A percentile compares a stretch with the other conserved stretches of the same genome.
phyloP scores from a whole-genome alignment of 108 stramenopile genomes.

The Skeletonema costatum region DNA sequence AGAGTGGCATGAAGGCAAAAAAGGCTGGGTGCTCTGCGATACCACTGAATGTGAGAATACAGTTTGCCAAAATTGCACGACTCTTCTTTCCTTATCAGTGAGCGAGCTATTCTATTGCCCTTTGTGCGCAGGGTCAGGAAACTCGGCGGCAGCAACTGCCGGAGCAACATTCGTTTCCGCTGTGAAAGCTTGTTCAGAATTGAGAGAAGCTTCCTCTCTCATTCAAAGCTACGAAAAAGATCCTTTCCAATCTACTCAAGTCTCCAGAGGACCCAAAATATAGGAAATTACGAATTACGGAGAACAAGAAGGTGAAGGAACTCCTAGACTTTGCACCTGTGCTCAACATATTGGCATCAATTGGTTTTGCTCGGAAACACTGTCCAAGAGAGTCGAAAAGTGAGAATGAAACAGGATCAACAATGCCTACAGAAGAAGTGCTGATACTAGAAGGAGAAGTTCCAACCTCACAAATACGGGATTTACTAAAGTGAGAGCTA shows the following conservation, averaged over 20 bases:
- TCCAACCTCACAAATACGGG: conserved; percentile 7
- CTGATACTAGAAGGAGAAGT: conserved; percentile 17
- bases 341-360: conserved; percentile 18
- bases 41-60: conserved; percentile 19
- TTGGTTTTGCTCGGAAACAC: conserved; percentile 8
- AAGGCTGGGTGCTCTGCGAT: conserved; percentile 35
- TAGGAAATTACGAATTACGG: conserved; percentile 7
- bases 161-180: conserved; percentile 22
- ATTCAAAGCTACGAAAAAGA: conserved; percentile 12
- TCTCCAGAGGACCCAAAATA: conserved; percentile 18
- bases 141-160: conserved; percentile 23
- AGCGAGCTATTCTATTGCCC: conserved; percentile 38
- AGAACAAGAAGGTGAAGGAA: conserved; percentile 22
- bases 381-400: background rate
- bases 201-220: conserved; percentile 22
- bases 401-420: background rate
- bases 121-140: conserved; percentile 19
- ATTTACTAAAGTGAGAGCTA: no score
- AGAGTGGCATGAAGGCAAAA: background rate
- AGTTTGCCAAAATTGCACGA: conserved; percentile 11
- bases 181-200: conserved; percentile 9
- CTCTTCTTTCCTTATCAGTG: conserved; percentile 8
- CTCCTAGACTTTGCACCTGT: conserved; percentile 21
- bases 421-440: conserved; percentile 14
- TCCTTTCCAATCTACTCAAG: conserved; percentile 13